Base-by-base conservation (phyloP, 2,329 filamentous ascomycete genomes). In the Aspergillus sp. region DNA sequence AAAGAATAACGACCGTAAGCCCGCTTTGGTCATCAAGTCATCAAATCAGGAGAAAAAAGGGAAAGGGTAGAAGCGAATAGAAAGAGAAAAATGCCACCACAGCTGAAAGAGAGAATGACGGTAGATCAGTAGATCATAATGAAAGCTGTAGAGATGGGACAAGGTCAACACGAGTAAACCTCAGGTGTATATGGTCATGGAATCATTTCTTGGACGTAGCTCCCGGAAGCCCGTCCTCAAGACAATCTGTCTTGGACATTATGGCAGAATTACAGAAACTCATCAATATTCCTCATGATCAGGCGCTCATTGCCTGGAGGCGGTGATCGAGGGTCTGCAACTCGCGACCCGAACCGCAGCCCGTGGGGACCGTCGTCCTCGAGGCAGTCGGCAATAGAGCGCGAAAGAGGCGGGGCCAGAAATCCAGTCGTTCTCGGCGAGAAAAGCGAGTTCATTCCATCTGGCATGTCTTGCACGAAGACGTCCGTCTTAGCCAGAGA, bases 361-460 rank as follows among this genome's bases (percentile, higher is more conserved):
- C 58, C 53, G 17, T 52, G 58, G 6, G 63, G 53, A 6, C 55
- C 60, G 38, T 62, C 55, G 50, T 62, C 48, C 36, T 64, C 65
- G 9, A 68, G 45, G 39, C 55, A 61, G 38, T 62, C 62, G 5
- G 74, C 72, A 55, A 80, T 71, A 4, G 77, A 73, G 13, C 73
- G 63, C 36, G 64, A 72, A 6, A 79, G 67, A 15, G 77, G 73
- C 6, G 74, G 72, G 5, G 75, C 70, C 63, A 79, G 67, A 58
- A 81, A 82, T 43, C 76, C 76, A 7, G 73, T 75, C 2, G 78
- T 78, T 45, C 79, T 71, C 2, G 80, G 80, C 2, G 80, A 82
- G 55, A 82, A 77, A 9, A 81, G 57, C 3, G 74, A 77, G 13
- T 73, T 70, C 3, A 70, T 72, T 21, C 63, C 59, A 28, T 72